Percentiles rank a stretch among this genome's conserved stretches.
Evolutionary conservation across 208 protist genomes (phyloP).

Genomic region (Crithidia fasciculata): DNA sequence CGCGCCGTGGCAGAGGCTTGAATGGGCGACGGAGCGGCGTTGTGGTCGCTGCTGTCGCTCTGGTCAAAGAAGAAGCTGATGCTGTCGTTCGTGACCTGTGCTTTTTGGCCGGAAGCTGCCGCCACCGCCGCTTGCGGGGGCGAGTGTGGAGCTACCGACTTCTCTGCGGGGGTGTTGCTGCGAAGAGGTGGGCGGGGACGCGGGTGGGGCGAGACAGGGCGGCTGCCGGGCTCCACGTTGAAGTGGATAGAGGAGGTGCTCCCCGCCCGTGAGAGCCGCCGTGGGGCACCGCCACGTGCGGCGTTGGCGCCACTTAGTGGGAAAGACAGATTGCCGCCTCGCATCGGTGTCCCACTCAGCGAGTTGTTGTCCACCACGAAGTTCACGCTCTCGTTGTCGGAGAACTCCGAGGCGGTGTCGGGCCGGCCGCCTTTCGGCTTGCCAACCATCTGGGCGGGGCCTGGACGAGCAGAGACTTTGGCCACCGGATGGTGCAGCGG

Average conservation of each 20-base stretch:
- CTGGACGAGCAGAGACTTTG: neutral
- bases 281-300: neutral
- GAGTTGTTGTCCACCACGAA: conserved; percentile 28
- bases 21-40: neutral
- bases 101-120: neutral
- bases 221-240: conserved; percentile 24
- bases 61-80: conserved; percentile 40
- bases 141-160: neutral
- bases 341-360: conserved; percentile 6
- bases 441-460: neutral
- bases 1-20: neutral
- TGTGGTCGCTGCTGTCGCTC: neutral
- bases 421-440: neutral
- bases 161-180: conserved; percentile 13
- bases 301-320: neutral
- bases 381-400: conserved; percentile 37
- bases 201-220: neutral
- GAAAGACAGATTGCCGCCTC: neutral
- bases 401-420: conserved; percentile 15
- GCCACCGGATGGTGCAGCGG: conserved; percentile 19
- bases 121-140: neutral
- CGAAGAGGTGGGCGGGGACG: neutral
- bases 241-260: conserved; percentile 31
- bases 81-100: conserved; percentile 30
- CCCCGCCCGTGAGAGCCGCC: neutral